Evolutionary conservation across 306 rosid species (phyloP), one percentile per base, ranked within the genome.

Genomic region (Cyclanthera cordifolia): DNA sequence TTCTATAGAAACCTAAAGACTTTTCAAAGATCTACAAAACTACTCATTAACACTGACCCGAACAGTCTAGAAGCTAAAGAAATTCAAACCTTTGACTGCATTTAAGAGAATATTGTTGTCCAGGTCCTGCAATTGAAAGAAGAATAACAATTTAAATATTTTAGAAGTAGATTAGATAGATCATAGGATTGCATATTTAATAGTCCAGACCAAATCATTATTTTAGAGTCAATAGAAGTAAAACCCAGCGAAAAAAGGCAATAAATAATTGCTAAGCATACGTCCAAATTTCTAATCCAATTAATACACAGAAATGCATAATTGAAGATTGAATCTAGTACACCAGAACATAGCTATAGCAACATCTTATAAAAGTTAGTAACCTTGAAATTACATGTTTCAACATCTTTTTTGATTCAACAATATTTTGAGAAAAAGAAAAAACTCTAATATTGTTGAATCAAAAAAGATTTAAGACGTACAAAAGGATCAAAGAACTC

Each of bases 21-120:
- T 52, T 19, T 21, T 8, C 3, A 4, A 16, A 11, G 7, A 6
- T 27, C 7, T 53, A 27, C 4, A 28, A 28, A 28, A 1, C 32
- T 56, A 56, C 34, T 15, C 24, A 16, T n/a, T 7, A 9, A 8
- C 10, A 58, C 11, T 15, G 15, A 28, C 21, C 6, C 48, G 34
- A 27, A 59, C 32, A 39, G 32, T 25, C 41, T 32, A 60, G 43
- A 46, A 64, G 13, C 39, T 15, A 37, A 57, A 53, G 45, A 16
- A 46, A 28, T 21, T 34, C 77, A 58, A 74, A 93, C 99, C 99
- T 83, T 79, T 90, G 57, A 93, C 73, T 12, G 99, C 99, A 72
- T 93, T 93, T 72, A 83, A 65, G 53, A 93, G 77, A 67, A 90
- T 66, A 34, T 59, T 74, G 79, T 81, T 90, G 80, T 70, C 78